Base-by-base conservation (phyloP, 1,284 basidiomycete genomes). In the Papiliotrema fonsecae region DNA sequence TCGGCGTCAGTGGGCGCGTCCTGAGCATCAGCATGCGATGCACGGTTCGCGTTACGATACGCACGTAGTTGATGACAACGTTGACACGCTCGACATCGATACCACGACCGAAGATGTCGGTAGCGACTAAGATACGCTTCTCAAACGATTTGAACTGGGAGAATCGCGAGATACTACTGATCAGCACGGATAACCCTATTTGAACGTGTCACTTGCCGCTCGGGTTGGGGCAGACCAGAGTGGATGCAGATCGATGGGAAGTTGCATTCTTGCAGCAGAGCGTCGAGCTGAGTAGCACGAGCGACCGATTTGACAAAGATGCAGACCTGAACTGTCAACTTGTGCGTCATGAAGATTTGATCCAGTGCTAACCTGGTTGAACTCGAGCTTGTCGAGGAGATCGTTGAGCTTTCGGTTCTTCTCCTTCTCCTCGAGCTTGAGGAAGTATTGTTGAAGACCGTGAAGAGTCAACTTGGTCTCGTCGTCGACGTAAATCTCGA, bases 361-460 rank as follows among this genome's bases (percentile, higher is more conserved):
- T n/a, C n/a, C n/a, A n/a, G n/a, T 37, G 56, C 77, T 44, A 47
- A 88, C 91, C 75, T 99, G 96, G 74, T 99, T 99, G 80, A 98
- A 99, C 76, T 99, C 96, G 52, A 99, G 79, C 21, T 86, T 88
- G 73, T 99, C 96, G 51, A 99, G 80, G 40, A 98, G 76, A 61
- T 97, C 94, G 67, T 98, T 99, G 51, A 98, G 76, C 77, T 97
- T 98, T 77, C 93, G 84, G 77, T 98, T 98, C 80, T 99, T 99
- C 54, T 83, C 85, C 36, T 81, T 82, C 76, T 99, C 96, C 62
- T 97, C 93, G 25, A 97, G 78, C 75, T 93, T 92, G 60, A 98
- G 89, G 70, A 92, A 99, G 75, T 98, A 93, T 77, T 99, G 96
- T 75, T 98, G 96, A 4, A 99, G 81, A 62, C 96, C 96, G 76